Conservation (phyloP, 2,329 filamentous ascomycete species). For the Aureobasidium sp. region DNA sequence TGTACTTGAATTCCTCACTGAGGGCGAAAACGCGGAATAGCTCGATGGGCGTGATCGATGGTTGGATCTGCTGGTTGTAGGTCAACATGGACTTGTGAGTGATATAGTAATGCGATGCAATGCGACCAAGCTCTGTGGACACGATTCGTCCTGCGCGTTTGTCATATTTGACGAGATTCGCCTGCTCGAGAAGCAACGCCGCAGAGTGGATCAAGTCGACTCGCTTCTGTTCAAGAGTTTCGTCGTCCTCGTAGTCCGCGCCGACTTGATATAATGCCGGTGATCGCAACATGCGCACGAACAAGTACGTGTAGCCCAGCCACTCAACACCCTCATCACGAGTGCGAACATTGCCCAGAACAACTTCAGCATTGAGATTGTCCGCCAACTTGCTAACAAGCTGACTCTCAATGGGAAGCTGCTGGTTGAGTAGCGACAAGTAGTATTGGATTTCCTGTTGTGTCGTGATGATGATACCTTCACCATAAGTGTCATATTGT, state of each 20-base stretch:
- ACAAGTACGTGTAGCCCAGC: constrained; percentile 97
- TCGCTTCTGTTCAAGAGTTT: constrained; percentile 85
- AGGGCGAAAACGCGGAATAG: constrained; percentile 94
- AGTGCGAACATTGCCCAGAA: constrained; percentile 83
- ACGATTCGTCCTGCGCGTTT: constrained; percentile 85
- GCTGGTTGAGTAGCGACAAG: constrained; percentile 90
- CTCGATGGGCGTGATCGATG: constrained; percentile 87
- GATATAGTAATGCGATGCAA: constrained; percentile 98
- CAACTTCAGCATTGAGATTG: constrained; percentile 93
- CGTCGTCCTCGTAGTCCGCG: constrained; percentile 88
- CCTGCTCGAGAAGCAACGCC: constrained; percentile 76
- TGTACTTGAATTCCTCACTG: constrained; percentile 98
- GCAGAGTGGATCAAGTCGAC: constrained; percentile 97
- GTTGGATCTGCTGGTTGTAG: constrained; percentile 92
- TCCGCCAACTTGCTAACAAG: constrained; percentile 88
- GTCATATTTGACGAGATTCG: constrained; percentile 88
- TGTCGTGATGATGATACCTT: constrained; percentile 97
- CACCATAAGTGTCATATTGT: constrained; percentile 95
- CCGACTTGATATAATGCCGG: constrained; percentile 94
- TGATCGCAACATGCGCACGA: constrained; percentile 93
- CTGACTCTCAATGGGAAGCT: constrained; percentile 95
- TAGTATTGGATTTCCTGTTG: constrained; percentile 96
- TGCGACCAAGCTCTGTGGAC: constrained; percentile 86
- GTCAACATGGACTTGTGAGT: constrained; percentile 93
- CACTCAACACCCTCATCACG: constrained; percentile 98